Percentiles rank a stretch among this genome's conserved stretches.
These are phyloP conservation scores for Lentinula raphanica DNA, from an alignment of 768 basidiomycete genomes.

Conservation along the genomic window DNA sequence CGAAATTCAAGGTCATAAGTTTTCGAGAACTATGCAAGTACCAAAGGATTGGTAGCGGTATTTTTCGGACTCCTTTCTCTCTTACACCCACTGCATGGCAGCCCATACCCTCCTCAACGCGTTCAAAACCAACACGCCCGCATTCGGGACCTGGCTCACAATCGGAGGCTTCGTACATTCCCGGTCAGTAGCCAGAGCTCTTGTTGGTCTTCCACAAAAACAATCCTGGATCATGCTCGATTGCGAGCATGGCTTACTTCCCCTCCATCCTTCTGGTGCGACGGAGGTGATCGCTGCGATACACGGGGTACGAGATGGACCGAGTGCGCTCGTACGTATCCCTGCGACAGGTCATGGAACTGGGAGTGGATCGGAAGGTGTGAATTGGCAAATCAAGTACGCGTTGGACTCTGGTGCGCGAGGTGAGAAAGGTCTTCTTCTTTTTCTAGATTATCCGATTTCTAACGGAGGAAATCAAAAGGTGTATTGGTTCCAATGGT, in stretches of 20 bases:
- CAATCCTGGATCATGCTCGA: slow-evolving; percentile 64
- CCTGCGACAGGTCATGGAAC: slow-evolving; percentile 56
- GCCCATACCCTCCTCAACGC: slow-evolving; percentile 48
- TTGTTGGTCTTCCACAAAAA: slow-evolving; percentile 29
- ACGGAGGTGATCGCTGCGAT: slow-evolving; percentile 54
- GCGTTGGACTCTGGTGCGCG: slow-evolving; percentile 64
- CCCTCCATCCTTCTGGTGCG: slow-evolving; percentile 46
- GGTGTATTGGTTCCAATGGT: slow-evolving; percentile 70
- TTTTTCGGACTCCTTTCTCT: no score
- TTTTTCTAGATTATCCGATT: neutral
- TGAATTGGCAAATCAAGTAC: slow-evolving; percentile 63
- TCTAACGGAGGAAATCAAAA: neutral
- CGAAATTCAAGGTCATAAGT: no score
- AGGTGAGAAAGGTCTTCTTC: neutral
- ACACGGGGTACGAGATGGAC: slow-evolving; percentile 38
- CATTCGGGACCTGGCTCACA: slow-evolving; percentile 66
- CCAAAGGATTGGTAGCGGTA: no score
- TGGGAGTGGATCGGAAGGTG: slow-evolving; percentile 34
- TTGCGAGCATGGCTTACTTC: slow-evolving; percentile 62
- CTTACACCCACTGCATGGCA: slow-evolving; percentile 30
- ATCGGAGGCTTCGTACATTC: slow-evolving; percentile 55
- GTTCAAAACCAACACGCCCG: slow-evolving; percentile 51
- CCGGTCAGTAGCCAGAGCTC: slow-evolving; percentile 52
- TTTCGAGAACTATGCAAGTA: no score
- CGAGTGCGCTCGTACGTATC: slow-evolving; percentile 55